Evolutionary conservation across 2,329 filamentous ascomycete species (phyloP).

Genomic region (Sphaerostilbella broomeana): DNA sequence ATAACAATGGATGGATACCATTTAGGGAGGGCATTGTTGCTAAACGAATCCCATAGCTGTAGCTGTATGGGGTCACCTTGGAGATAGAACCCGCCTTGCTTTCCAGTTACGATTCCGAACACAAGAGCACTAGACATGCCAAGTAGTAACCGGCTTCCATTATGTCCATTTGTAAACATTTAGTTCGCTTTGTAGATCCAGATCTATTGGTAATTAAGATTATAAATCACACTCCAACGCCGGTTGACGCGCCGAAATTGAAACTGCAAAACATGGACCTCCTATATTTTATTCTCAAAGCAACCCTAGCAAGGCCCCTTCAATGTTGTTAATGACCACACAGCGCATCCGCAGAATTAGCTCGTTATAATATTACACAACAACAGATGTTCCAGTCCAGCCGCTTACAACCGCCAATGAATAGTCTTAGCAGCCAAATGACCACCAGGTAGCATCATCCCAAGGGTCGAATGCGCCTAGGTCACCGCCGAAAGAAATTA

Average conservation of each 20-base stretch:
- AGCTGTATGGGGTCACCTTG: no score
- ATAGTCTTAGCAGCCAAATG: not conserved
- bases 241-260: no score
- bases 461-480: not conserved
- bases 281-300: constrained; percentile 9
- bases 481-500: not conserved
- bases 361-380: constrained; percentile 12
- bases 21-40: no score
- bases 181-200: not conserved
- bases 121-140: no score
- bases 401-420: not conserved
- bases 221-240: not conserved
- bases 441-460: not conserved
- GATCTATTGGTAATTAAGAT: no score
- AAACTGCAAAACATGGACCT: not conserved
- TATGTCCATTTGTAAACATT: no score
- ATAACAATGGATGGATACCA: no score
- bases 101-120: no score
- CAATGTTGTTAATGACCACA: no score
- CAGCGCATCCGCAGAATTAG: constrained; percentile 9
- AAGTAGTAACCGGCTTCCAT: no score
- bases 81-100: no score
- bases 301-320: constrained; percentile 8
- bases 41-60: no score
- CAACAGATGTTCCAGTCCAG: constrained; percentile 5